Evolutionary conservation across 192 early-diverging fungal genomes (phyloP).

Genomic region (Coemansia aciculifera): DNA sequence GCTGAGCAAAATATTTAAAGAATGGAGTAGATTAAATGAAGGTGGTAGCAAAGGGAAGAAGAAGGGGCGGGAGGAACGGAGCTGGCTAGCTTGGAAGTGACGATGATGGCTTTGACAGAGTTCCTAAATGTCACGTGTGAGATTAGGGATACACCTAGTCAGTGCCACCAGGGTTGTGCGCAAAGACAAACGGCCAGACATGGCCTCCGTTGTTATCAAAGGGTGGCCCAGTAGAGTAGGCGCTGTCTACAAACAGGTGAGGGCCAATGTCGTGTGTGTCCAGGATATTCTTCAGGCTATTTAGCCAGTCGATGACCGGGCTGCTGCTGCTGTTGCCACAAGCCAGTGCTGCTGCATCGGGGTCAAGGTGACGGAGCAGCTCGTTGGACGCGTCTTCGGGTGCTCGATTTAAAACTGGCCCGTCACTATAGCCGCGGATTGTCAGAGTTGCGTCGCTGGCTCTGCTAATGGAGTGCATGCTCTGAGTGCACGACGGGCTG

Average conservation of each 20-base stretch:
- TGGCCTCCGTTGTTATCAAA: neutral
- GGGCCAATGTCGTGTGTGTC: slow-evolving; percentile 8
- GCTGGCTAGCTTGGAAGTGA: neutral
- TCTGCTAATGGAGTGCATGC: slow-evolving; percentile 17
- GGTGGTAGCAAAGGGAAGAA: neutral
- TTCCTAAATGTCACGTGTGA: neutral
- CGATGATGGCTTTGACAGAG: neutral
- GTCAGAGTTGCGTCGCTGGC: slow-evolving; percentile 24
- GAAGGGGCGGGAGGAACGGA: neutral
- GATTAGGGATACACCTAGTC: neutral
- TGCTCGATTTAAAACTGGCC: neutral
- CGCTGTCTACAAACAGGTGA: neutral
- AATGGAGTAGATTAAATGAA: neutral
- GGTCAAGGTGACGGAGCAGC: neutral
- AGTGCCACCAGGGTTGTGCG: neutral
- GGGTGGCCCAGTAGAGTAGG: neutral
- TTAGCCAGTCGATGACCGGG: slow-evolving; percentile 24
- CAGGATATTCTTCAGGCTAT: slow-evolving; percentile 11
- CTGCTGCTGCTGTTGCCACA: neutral
- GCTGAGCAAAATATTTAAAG: neutral
- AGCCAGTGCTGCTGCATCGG: neutral
- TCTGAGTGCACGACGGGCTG: slow-evolving; percentile 13
- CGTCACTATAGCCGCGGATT: neutral
- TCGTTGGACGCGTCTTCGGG: neutral
- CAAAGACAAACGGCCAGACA: neutral